phyloP scores from a whole-genome alignment of 257 asterid genomes.

The Solanum gracilifrons region DNA sequence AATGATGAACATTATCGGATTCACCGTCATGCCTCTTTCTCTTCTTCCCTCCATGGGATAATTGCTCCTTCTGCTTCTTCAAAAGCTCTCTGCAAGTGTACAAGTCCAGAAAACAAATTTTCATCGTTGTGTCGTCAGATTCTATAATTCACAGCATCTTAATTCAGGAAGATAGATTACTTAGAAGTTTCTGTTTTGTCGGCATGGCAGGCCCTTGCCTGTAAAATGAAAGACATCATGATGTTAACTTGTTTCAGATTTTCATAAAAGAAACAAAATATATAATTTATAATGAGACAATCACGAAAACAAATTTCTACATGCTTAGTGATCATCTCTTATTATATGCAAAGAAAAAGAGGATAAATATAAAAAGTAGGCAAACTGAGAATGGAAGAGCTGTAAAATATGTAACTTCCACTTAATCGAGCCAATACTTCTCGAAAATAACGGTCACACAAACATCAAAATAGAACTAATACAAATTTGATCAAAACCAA shows the following conservation, averaged over 20 bases:
- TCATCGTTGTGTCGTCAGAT: neutral
- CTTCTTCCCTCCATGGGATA: conserved; percentile 3
- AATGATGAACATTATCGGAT: neutral
- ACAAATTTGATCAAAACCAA: neutral
- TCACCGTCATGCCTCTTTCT: neutral
- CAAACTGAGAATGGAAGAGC: neutral
- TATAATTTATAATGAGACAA: neutral
- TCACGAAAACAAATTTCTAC: neutral
- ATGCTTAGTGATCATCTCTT: neutral
- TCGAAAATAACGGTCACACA: neutral
- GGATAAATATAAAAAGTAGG: neutral
- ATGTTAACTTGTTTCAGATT: neutral
- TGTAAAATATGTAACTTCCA: neutral
- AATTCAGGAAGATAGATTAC: conserved; percentile 3
- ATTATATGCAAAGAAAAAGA: neutral
- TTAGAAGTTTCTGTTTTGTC: neutral
- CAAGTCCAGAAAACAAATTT: neutral
- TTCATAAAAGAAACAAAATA: neutral
- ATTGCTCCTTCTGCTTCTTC: neutral
- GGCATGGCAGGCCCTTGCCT: neutral
- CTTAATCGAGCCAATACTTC: neutral
- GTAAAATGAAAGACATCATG: neutral
- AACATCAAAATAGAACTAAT: neutral
- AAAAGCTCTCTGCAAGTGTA: neutral
- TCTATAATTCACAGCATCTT: neutral